phyloP scores from a whole-genome alignment of 306 rosid species.

The Cicer chorassanicum region DNA sequence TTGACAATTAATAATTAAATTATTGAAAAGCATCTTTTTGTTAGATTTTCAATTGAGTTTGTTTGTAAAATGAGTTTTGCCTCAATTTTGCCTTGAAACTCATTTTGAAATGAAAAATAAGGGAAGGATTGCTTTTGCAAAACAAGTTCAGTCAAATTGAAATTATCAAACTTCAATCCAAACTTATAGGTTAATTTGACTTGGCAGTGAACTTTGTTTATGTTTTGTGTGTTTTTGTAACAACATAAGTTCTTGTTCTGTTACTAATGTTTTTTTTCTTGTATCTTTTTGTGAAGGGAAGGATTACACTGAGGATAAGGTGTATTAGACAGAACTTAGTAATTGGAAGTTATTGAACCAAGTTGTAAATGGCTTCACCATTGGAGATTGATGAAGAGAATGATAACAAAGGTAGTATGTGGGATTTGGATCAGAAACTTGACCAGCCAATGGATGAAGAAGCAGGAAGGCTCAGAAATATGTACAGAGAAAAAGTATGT shows the following conservation, averaged over 20 bases:
- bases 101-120: not conserved
- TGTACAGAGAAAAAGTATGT: constrained; percentile 88
- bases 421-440: constrained; percentile 87
- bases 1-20: no score
- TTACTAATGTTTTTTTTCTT: constrained; percentile 9
- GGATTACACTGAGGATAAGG: constrained; percentile 29
- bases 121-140: not conserved
- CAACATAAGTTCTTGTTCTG: constrained; percentile 46
- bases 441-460: constrained; percentile 97
- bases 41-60: not conserved
- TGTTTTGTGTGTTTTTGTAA: not conserved
- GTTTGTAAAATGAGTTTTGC: not conserved
- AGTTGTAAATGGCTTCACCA: constrained; percentile 60
- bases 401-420: constrained; percentile 71
- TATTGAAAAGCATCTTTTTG: no score
- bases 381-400: constrained; percentile 57
- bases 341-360: constrained; percentile 44
- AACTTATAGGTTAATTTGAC: no score
- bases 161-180: no score
- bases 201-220: not conserved
- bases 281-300: constrained; percentile 37
- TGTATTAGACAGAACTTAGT: constrained; percentile 23
- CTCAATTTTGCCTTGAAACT: not conserved
- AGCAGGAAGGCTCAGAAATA: constrained; percentile 74
- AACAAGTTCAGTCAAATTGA: no score